Evolutionary conservation across 1,139 yeast species (phyloP).

Genomic region (Lodderomyces jiufengensis): DNA sequence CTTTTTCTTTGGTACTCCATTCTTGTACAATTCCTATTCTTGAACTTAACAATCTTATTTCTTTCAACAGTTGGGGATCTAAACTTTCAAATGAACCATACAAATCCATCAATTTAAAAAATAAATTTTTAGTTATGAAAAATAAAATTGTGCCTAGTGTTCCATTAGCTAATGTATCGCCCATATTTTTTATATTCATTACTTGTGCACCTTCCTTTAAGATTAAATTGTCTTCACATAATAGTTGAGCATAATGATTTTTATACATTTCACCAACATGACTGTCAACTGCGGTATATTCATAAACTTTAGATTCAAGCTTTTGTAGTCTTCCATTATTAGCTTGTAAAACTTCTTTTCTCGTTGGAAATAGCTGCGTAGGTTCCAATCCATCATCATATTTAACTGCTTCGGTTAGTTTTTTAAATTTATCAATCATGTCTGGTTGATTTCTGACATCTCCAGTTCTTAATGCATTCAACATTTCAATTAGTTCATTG

Average conservation of each 20-base stretch:
- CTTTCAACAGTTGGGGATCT: slow-evolving; percentile 24
- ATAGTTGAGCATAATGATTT: slow-evolving; percentile 38
- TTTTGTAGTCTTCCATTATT: slow-evolving; percentile 50
- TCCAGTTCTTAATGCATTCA: slow-evolving; percentile 73
- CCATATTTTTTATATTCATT: slow-evolving; percentile 48
- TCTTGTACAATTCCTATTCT: slow-evolving; percentile 23
- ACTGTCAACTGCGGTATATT: slow-evolving; percentile 52
- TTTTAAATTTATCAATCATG: slow-evolving; percentile 42
- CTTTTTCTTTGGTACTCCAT: slow-evolving; percentile 46
- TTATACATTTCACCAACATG: slow-evolving; percentile 17
- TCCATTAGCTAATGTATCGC: slow-evolving; percentile 52
- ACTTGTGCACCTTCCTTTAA: slow-evolving; percentile 62
- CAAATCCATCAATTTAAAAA: slow-evolving; percentile 25
- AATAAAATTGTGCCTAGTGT: slow-evolving; percentile 58
- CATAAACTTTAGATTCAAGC: slow-evolving; percentile 31
- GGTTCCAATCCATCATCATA: slow-evolving; percentile 78
- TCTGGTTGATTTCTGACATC: slow-evolving; percentile 38
- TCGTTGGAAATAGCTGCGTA: slow-evolving; percentile 73
- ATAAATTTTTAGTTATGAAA: slow-evolving; percentile 45
- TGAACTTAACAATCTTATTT: slow-evolving; percentile 24
- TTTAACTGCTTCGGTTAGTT: slow-evolving; percentile 48
- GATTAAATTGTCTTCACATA: slow-evolving; percentile 43
- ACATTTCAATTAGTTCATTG: slow-evolving; percentile 60
- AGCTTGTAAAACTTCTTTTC: slow-evolving; percentile 70
- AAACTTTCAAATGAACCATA: slow-evolving; percentile 21